Percentiles rank a stretch among this genome's conserved stretches.
Evolutionary conservation across 2,329 filamentous ascomycete genomes (phyloP).

Genomic region (Aspergillus ochraceus): DNA sequence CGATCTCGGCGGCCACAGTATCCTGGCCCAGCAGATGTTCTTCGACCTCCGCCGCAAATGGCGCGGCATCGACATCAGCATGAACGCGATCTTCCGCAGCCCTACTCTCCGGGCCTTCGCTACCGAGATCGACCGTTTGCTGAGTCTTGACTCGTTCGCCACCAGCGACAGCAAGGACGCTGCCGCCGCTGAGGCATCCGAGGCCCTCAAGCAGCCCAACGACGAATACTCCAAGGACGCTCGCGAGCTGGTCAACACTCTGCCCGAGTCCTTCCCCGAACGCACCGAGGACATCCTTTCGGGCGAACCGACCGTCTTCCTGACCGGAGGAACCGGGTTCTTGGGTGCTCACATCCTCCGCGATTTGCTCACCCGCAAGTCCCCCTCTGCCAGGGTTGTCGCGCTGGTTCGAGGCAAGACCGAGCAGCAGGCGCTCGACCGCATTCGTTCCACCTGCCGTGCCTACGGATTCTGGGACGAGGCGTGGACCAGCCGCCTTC

Average conservation of each 20-base stretch:
- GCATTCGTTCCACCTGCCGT: conserved; percentile 66
- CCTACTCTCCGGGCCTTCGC: conserved; percentile 62
- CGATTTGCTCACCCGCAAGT: conserved; percentile 67
- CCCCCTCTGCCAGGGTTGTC: conserved; percentile 62
- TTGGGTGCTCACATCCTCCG: conserved; percentile 76
- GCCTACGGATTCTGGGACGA: conserved; percentile 77
- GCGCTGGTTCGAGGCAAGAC: conserved; percentile 73
- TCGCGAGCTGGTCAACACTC: conserved; percentile 46
- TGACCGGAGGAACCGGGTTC: conserved; percentile 91
- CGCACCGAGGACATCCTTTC: conserved; percentile 36
- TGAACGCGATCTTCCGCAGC: conserved; percentile 69
- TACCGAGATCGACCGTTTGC: conserved; percentile 53
- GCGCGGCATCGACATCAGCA: conserved; percentile 65
- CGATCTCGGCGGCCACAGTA: conserved; percentile 76
- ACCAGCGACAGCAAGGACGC: conserved; percentile 41
- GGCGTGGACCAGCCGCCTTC: conserved; percentile 63
- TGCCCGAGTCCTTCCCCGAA: conserved; percentile 48
- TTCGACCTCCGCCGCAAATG: conserved; percentile 66
- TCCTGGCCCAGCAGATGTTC: conserved; percentile 78
- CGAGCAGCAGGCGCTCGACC: conserved; percentile 58
- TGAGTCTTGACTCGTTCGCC: conserved; percentile 50
- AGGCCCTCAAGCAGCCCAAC: conserved; percentile 37
- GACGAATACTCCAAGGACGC: conserved; percentile 54
- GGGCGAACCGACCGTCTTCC: conserved; percentile 62
- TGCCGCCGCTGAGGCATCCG: conserved; percentile 41